Evolutionary conservation across 176 grass and related monocot species (phyloP).

Genomic region (Oryza meyeriana): DNA sequence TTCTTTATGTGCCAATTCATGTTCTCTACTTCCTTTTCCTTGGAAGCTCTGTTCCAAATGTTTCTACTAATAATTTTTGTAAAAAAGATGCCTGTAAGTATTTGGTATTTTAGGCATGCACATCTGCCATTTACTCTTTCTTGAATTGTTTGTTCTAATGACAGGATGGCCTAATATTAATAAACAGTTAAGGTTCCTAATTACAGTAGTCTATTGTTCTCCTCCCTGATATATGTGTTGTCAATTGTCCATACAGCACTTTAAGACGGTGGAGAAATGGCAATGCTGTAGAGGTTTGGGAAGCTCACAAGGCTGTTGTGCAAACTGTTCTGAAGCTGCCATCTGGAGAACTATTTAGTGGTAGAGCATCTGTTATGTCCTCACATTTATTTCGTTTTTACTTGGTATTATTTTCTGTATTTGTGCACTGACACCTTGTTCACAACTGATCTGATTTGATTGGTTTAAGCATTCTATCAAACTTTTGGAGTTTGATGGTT

Average conservation of each 20-base stretch:
- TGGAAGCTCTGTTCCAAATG: not conserved
- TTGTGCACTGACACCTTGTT: not conserved
- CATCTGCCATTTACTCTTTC: constrained; percentile 16
- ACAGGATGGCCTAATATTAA: not conserved
- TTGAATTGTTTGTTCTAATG: constrained; percentile 16
- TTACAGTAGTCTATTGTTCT: constrained; percentile 5
- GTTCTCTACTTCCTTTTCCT: not conserved
- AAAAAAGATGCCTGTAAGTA: not conserved
- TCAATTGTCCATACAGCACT: constrained; percentile 50
- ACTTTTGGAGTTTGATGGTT: constrained; percentile 5
- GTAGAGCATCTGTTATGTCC: constrained; percentile 41
- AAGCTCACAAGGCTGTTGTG: constrained; percentile 90
- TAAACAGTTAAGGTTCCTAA: not conserved
- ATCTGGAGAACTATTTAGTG: constrained; percentile 76
- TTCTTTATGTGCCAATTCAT: not conserved
- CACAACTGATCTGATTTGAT: not conserved
- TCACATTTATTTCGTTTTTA: constrained; percentile 10
- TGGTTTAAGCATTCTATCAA: not conserved
- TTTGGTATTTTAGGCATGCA: not conserved
- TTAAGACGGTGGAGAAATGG: constrained; percentile 84
- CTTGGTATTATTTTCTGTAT: constrained; percentile 4
- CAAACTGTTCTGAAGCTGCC: constrained; percentile 83
- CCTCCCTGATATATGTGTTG: constrained; percentile 23
- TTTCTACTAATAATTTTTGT: not conserved
- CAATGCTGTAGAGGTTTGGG: constrained; percentile 80